phyloP scores from a whole-genome alignment of 495 filamentous ascomycete genomes.

The Aspergillus biplanus region DNA sequence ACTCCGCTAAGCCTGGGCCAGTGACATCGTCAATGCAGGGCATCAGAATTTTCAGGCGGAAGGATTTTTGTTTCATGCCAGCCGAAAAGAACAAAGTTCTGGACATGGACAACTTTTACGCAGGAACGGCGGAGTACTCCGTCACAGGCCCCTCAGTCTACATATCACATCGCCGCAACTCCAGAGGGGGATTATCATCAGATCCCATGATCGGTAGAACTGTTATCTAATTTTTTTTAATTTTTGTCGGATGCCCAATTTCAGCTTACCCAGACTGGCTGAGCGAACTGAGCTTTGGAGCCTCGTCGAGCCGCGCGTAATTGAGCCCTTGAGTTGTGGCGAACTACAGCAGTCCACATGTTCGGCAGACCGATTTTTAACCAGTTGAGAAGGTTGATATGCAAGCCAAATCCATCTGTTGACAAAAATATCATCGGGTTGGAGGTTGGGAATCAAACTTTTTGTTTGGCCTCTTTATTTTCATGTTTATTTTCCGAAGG shows the following conservation, averaged over 20 bases:
- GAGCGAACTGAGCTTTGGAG: background rate
- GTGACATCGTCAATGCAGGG: constrained; percentile 4
- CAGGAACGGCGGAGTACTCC: background rate
- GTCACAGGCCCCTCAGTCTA: background rate
- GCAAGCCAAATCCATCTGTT: background rate
- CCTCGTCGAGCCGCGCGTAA: constrained; percentile 1
- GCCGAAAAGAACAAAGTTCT: background rate
- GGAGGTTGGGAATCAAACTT: constrained; percentile 7
- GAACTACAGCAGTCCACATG: constrained; percentile 14
- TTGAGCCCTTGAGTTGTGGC: constrained; percentile 8
- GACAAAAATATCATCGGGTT: background rate
- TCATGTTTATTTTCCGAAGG: background rate
- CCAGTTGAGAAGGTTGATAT: background rate
- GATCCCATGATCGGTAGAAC: too few relatives aligned
- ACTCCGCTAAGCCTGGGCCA: constrained; percentile 4
- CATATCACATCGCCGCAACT: background rate
- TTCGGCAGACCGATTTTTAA: constrained; percentile 9
- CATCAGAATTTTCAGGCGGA: constrained; percentile 2
- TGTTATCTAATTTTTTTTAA: too few relatives aligned
- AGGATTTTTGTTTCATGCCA: constrained; percentile 13
- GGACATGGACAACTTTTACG: background rate
- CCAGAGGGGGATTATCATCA: too few relatives aligned
- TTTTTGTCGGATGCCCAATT: background rate
- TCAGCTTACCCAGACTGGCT: background rate
- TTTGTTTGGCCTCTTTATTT: background rate